Base-by-base conservation (phyloP, 2,329 filamentous ascomycete species). In the Epicoccum nigrum region DNA sequence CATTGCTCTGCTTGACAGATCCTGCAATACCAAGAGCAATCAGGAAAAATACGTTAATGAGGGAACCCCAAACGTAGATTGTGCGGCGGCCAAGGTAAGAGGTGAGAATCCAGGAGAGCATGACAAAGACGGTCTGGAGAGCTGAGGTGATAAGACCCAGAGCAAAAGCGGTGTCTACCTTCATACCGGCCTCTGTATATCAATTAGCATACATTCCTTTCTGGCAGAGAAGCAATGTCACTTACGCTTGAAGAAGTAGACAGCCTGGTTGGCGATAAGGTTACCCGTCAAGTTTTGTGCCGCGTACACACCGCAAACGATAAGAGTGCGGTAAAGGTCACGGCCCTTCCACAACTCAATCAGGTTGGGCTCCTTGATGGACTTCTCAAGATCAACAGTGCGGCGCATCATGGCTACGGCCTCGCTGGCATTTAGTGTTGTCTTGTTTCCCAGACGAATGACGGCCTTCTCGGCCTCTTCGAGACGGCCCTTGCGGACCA, bases 21-120 rank as follows among this genome's bases (percentile, higher is more conserved):
- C 67, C 85, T 1, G 82, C 82, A 56, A 87, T 74, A 69, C 85
- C 85, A 20, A 88, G 82, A 4, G 75, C 74, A 54, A 87, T 45
- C 11, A 87, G 74, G 59, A 87, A 77, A 30, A 65, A 60, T 44
- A 74, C 74, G 72, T 84, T 86, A 71, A 81, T 76, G 28, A 73
- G 65, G 21, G 80, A 80, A 55, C 85, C 84, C 74, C 79, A 86
- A 47, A 87, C 75, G 69, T 87, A 87, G 70, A 87, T 86, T 28
- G 81, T 80, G 45, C 85, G 84, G 51, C 84, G 81, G 65, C 85
- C 84, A 45, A 85, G 76, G 70, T 84, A 87, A 1, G 81, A 80
- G 12, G 83, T 87, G 41, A 88, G 79, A 48, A 87, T 72, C 86
- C 86, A 88, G 51, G 85, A 88, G 33, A 85, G 75, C 80, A 86